Percentiles rank a stretch among this genome's conserved stretches.
These are phyloP conservation scores for Pythium grandisporangium DNA, from an alignment of 352 stramenopile species.

Conservation along the genomic window DNA sequence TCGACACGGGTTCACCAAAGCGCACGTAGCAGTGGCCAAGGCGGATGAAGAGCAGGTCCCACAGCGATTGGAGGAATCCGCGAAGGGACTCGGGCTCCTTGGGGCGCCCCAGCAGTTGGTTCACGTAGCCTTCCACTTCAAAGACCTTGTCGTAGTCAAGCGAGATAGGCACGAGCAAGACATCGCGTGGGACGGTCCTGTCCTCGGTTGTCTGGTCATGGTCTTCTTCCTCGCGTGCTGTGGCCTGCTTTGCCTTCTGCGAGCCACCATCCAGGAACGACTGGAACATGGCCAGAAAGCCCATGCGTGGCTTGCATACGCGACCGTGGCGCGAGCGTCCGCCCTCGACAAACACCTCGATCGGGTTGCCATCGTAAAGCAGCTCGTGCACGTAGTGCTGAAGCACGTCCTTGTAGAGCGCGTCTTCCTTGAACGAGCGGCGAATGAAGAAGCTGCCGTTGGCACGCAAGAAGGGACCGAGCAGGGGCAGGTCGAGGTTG, in stretches of 20 bases:
- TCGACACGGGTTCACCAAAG: conserved; percentile 57
- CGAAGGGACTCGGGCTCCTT: conserved; percentile 77
- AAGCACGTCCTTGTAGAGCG: conserved; percentile 79
- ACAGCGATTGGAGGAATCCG: conserved; percentile 66
- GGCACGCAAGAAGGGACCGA: conserved; percentile 73
- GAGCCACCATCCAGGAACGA: too few relatives aligned
- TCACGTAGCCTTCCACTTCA: conserved; percentile 81
- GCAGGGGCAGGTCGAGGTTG: conserved; percentile 78
- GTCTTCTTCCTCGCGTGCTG: conserved; percentile 10
- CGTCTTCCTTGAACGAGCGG: conserved; percentile 61
- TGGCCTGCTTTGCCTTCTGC: too few relatives aligned
- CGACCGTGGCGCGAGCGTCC: conserved; percentile 74
- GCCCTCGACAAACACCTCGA: conserved; percentile 88
- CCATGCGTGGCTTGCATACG: conserved; percentile 59
- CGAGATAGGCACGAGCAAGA: conserved; percentile 79
- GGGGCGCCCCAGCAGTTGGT: conserved; percentile 77
- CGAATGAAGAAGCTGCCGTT: conserved; percentile 89
- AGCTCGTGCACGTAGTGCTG: conserved; percentile 81
- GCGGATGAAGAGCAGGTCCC: conserved; percentile 57
- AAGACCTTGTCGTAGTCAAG: conserved; percentile 88
- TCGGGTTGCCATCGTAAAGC: conserved; percentile 62
- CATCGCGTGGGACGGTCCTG: too few relatives aligned
- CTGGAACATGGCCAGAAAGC: conserved; percentile 69
- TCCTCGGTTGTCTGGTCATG: too few relatives aligned
- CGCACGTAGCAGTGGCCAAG: conserved; percentile 83